Evolutionary conservation across 495 filamentous ascomycete species (phyloP), one percentile per base, ranked within the genome.

Genomic region (Pyrenula aspistea): DNA sequence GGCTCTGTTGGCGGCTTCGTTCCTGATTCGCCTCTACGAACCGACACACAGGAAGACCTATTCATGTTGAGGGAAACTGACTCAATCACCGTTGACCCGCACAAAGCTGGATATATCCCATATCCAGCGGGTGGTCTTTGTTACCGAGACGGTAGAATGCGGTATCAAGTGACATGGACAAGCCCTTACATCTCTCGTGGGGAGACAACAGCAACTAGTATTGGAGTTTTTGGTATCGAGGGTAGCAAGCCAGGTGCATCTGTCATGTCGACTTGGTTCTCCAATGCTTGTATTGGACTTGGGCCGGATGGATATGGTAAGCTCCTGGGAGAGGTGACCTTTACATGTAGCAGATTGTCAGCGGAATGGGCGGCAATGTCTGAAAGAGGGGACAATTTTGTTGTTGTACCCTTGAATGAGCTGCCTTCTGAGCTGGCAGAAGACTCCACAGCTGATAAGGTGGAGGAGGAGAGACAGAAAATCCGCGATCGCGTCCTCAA

Each of bases 41-140:
- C 61, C 4, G 56, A 70, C n/a, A 75, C 73, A 10, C 58, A 65
- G 55, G 62, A 68, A 47, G 65, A 76, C 21, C 62, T 77, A 1
- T 61, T 60, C 15, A 63, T 61, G 2, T 54, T 74, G 53, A 59
- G 64, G 19, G 53, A 62, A 47, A 69, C 67, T 15, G 72, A 77
- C 56, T 71, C 68, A 8, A 68, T 77, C 50, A 77, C 75, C 0
- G 68, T 77, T 21, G 74, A 79, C 55, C 73, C 74, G 2, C 75
- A 78, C 57, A 78, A 77, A 59, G 57, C 68, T 23, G 73, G 71
- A 15, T 77, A 77, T 58, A 68, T 76, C 20, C 73, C 72, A 1
- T 78, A 78, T 55, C 73, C 74, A 2, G 73, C 74, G 4, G 74
- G 76, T 2, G 68, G 65, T 2, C 56, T 80, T 22, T 67, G 65